Base-by-base conservation (phyloP, 805 yeast species). In the Priceomyces melissophilus region DNA sequence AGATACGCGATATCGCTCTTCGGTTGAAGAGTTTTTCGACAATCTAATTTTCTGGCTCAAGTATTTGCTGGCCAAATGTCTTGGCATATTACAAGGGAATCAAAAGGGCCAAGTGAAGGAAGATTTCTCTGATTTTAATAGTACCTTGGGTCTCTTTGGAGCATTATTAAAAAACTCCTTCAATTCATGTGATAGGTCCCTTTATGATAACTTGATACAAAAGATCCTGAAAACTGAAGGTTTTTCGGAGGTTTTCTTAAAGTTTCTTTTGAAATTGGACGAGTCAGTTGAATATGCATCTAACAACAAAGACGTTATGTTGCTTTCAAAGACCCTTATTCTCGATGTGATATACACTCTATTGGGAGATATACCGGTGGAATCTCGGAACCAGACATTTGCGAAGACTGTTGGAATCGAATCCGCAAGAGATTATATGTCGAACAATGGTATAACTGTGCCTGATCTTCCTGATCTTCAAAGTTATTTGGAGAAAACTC, bases 331-430 rank as follows among this genome's bases (percentile, higher is more conserved):
- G 8, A 12, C 14, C 4, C 32, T 29, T n/a, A 11, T 23, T 10
- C 13, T 28, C 13, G 30, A 30, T 28, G 32, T 37, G 15, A 34
- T 25, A 20, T 20, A 20, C 25, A 20, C 25, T 20, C 25, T 20
- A 20, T 20, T 20, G 8, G 25, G 25, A 48, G 20, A 43, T 7
- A 32, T 40, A 11, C 45, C 46, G 17, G 20, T 34, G 4, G 32
- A 35, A n/a, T n/a, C 23, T n/a, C 54, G 50, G 3, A 40, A 45
- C 7, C 11, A 6, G 2, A 13, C 32, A 13, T 59, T 56, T 41
- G 39, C 59, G 12, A 54, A 52, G n/a, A 36, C 49, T 7, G 53
- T 56, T 3, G 65, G 65, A 3, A 55, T 42, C 34, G 25, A 44
- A 6, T 45, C 48, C 28, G 49, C 49, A 9, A 38, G 43, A 13